Evolutionary conservation across 441 rosid genomes (phyloP).

Genomic region (Eruca vesicaria): DNA sequence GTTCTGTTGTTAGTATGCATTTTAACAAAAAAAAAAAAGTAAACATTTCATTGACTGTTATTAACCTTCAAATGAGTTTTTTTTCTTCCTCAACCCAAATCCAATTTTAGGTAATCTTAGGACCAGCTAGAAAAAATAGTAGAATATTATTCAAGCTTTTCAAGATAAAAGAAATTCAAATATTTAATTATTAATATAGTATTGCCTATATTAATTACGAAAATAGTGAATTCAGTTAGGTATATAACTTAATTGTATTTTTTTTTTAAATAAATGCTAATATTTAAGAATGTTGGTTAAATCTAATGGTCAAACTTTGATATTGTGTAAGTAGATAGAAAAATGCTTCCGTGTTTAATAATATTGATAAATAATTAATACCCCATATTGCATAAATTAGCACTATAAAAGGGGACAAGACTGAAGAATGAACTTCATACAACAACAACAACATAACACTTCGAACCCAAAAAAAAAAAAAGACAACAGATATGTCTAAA

Average conservation of each 20-base stretch:
- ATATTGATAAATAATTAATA: too few relatives aligned
- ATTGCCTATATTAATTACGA: too few relatives aligned
- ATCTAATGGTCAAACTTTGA: too few relatives aligned
- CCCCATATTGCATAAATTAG: too few relatives aligned
- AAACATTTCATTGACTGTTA: neutral
- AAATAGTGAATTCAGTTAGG: too few relatives aligned
- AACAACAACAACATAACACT: neutral
- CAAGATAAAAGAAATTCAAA: too few relatives aligned
- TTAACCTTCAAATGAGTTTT: neutral
- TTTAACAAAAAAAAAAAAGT: neutral
- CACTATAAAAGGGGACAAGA: neutral
- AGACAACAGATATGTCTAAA: conserved; percentile 11
- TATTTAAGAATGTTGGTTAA: too few relatives aligned
- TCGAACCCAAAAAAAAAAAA: neutral
- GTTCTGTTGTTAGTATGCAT: neutral
- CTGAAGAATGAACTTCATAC: neutral
- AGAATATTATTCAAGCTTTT: neutral
- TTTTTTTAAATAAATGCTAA: too few relatives aligned
- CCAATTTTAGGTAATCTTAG: neutral
- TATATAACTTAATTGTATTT: too few relatives aligned
- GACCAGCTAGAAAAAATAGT: neutral
- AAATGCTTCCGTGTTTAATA: too few relatives aligned
- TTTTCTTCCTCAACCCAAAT: neutral
- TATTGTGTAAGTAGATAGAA: too few relatives aligned
- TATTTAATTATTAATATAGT: too few relatives aligned